Base-by-base conservation (phyloP, 2,329 filamentous ascomycete species). In the Diaporthe sp. region DNA sequence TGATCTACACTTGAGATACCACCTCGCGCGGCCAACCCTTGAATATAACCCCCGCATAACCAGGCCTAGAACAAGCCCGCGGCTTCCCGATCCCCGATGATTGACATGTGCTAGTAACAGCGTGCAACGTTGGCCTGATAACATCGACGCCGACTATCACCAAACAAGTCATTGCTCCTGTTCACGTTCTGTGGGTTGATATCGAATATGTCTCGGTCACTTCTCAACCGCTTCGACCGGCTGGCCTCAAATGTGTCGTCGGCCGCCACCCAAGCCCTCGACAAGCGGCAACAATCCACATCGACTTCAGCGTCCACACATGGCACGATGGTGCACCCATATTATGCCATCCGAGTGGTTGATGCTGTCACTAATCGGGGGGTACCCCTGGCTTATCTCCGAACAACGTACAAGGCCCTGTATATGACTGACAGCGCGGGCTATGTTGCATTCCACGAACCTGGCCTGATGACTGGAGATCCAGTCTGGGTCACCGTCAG, bases 391-490 rank as follows among this genome's bases (percentile, higher is more conserved):
- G 76, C 73, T 1, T 75, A 73, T 22, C 73, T 77, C 53, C 39
- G 71, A 1, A 77, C 73, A 51, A 77, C 73, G 6, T 77, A 73
- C 62, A 77, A 73, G 51, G 42, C 58, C n/a, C 9, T 77, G 9
- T 77, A 77, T 19, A 73, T 75, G 62, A 77, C 76, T 3, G 76
- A 77, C 57, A 77, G 76, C 71, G 76, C 76, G 4, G 76, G 76
- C 42, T 77, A 75, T 42, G 76, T 75, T n/a, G 76, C 76, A 13
- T 77, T 77, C 37, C 55, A 75, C 34, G 76, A 77, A 37, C 76
- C 76, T 3, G 76, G 76, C 2, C 19, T 77, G 15, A 77, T 77
- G 76, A 73, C 62, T 1, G 76, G 76, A 8, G 70, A 73, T 3
- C 73, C 73, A 3, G 46, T 77, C 39, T 77, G 76, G 76, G 73